Evolutionary conservation across 169 alveolate species (phyloP).

Genomic region (Plasmodium relictum): DNA sequence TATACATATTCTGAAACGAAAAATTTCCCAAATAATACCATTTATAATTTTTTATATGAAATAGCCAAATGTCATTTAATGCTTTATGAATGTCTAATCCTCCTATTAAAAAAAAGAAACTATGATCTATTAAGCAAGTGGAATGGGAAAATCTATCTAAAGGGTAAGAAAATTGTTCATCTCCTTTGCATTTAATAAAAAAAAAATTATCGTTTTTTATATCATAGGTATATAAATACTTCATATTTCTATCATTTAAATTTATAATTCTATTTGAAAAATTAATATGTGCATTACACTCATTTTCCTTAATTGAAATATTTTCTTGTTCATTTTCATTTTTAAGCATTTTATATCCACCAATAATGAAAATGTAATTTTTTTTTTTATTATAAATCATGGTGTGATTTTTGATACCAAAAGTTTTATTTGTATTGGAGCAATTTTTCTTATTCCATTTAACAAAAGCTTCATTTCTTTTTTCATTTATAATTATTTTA

Average conservation of each 20-base stretch:
- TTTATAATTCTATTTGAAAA: no score
- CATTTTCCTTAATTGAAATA: not conserved
- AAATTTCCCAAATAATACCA: conserved; percentile 49
- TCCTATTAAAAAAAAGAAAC: conserved; percentile 32
- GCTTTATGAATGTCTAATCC: conserved; percentile 50
- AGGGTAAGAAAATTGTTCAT: conserved; percentile 33
- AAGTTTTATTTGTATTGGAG: not conserved
- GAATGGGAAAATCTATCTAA: conserved; percentile 43
- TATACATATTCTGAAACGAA: conserved; percentile 32
- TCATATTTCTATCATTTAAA: not conserved
- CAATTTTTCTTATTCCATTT: conserved; percentile 35
- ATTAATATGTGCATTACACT: not conserved
- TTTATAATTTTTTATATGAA: conserved; percentile 24
- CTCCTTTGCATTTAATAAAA: conserved; percentile 21
- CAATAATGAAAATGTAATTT: conserved; percentile 31
- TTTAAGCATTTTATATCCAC: conserved; percentile 20
- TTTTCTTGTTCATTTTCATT: not conserved
- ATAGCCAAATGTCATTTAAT: conserved; percentile 57
- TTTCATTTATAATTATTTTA: conserved; percentile 30
- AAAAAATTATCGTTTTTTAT: conserved; percentile 36
- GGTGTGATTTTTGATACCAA: conserved; percentile 35
- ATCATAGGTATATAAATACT: conserved; percentile 11
- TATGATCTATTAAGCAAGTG: conserved; percentile 14
- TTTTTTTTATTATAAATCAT: conserved; percentile 39
- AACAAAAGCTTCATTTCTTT: not conserved